Percentiles rank a stretch among this genome's conserved stretches.
Evolutionary conservation across 1,284 basidiomycete genomes (phyloP).

Genomic region (Fomitopsis pinicola): DNA sequence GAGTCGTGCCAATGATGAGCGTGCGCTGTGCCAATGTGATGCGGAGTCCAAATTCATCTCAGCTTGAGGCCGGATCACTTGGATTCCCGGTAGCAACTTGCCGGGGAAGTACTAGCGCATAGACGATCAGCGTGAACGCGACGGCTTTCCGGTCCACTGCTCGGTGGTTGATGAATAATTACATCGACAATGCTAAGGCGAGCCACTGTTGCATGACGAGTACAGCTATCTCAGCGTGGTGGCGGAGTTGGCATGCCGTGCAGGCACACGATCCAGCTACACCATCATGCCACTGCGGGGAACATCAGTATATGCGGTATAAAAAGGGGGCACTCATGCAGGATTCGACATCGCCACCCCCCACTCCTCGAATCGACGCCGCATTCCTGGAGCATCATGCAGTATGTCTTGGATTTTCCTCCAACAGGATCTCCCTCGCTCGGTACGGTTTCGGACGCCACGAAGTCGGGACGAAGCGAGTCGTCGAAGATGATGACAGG

Average conservation of each 20-base stretch:
- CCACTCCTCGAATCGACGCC: not conserved
- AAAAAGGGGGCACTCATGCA: not conserved
- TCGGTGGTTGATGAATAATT: not conserved
- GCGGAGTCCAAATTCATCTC: slow-evolving; percentile 7
- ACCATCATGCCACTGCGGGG: not conserved
- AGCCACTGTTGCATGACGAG: not conserved
- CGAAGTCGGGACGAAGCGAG: no score
- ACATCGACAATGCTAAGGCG: not conserved
- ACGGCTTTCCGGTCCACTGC: not conserved
- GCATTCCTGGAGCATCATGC: not conserved
- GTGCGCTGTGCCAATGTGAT: not conserved
- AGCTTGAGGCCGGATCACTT: slow-evolving; percentile 3
- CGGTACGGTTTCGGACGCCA: not conserved
- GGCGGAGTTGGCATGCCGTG: not conserved
- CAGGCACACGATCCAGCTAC: not conserved
- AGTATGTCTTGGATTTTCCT: not conserved
- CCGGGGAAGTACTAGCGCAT: not conserved
- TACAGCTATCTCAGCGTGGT: not conserved
- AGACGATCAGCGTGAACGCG: not conserved
- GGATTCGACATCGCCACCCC: not conserved
- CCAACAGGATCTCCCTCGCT: not conserved
- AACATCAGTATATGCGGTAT: not conserved
- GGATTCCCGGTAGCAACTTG: not conserved
- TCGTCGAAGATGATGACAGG: no score
- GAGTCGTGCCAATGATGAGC: not conserved